A percentile compares a stretch with the other conserved stretches of the same genome.
These are phyloP conservation scores for Trichoderma orchidacearum DNA, from an alignment of 495 filamentous ascomycete genomes.

Conservation along the genomic window DNA sequence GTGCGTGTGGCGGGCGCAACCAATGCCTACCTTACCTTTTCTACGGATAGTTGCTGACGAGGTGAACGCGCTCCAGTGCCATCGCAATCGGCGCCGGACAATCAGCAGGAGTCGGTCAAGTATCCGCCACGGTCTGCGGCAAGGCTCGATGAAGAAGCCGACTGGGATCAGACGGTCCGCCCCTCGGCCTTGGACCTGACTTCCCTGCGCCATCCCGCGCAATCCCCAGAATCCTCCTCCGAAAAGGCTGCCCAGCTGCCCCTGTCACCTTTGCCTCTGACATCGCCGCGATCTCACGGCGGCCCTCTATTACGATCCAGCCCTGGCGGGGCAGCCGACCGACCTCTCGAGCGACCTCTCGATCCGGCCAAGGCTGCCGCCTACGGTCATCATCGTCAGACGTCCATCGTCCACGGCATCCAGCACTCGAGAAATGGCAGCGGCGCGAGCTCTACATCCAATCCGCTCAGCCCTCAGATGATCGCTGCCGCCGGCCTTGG, in stretches of 20 bases:
- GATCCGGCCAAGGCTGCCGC: conserved; percentile 21
- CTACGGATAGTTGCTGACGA: not conserved
- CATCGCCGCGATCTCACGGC: conserved; percentile 19
- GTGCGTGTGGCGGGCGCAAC: not conserved
- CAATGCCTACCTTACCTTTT: not conserved
- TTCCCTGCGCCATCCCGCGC: conserved; percentile 20
- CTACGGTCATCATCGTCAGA: conserved; percentile 86
- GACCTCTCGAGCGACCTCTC: conserved; percentile 16
- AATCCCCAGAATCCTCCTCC: conserved; percentile 35
- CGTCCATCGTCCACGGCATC: conserved; percentile 86
- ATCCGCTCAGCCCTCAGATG: conserved; percentile 72
- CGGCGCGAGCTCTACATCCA: conserved; percentile 45
- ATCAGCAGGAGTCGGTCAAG: conserved; percentile 24
- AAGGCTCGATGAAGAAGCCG: conserved; percentile 23
- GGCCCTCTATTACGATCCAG: conserved; percentile 25
- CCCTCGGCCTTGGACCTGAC: conserved; percentile 17
- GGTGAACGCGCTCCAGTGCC: conserved; percentile 19
- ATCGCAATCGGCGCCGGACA: conserved; percentile 39
- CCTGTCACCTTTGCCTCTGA: conserved; percentile 11
- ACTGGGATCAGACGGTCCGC: conserved; percentile 31
- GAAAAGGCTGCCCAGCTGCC: conserved; percentile 24
- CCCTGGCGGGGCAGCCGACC: conserved; percentile 47
- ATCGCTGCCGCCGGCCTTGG: conserved; percentile 51
- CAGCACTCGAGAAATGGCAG: conserved; percentile 86
- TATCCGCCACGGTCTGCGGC: conserved; percentile 27